A percentile compares a stretch with the other conserved stretches of the same genome.
Evolutionary conservation across 2,329 filamentous ascomycete genomes (phyloP).

Genomic region (Colletotrichum tanaceti): DNA sequence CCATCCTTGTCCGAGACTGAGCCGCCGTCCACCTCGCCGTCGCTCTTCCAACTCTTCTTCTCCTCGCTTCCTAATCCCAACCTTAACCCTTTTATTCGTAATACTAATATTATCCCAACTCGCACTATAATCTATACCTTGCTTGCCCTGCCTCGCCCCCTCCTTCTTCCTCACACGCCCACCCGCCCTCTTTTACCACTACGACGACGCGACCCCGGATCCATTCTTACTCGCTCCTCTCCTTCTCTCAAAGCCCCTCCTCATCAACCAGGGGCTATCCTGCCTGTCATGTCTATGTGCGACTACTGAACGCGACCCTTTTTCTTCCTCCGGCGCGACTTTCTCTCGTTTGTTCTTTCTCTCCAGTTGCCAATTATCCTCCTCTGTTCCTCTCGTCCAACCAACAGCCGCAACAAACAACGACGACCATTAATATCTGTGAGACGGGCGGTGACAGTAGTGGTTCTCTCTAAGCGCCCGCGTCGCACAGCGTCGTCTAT

Average conservation of each 20-base stretch:
- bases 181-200: slow-evolving; percentile 25
- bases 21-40: slow-evolving; percentile 15
- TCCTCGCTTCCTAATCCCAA: slow-evolving; percentile 30
- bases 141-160: slow-evolving; percentile 31
- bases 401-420: slow-evolving; percentile 9
- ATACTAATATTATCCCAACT: slow-evolving; percentile 39
- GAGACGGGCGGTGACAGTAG: slow-evolving; percentile 27
- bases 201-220: slow-evolving; percentile 31
- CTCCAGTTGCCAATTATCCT: background rate
- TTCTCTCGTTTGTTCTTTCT: background rate
- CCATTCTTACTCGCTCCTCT: slow-evolving; percentile 28
- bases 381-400: slow-evolving; percentile 19
- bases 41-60: slow-evolving; percentile 26
- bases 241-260: slow-evolving; percentile 19
- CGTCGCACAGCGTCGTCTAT: slow-evolving; percentile 27
- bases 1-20: slow-evolving; percentile 13
- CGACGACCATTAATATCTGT: slow-evolving; percentile 16
- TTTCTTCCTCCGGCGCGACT: slow-evolving; percentile 14
- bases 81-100: slow-evolving; percentile 36
- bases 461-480: slow-evolving; percentile 26
- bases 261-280: slow-evolving; percentile 34
- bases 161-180: slow-evolving; percentile 30
- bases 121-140: slow-evolving; percentile 38
- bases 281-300: slow-evolving; percentile 38
- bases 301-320: slow-evolving; percentile 30